These are phyloP conservation scores for Debaryomyces psychrophilus DNA, from an alignment of 1,139 yeast species.

Conservation along the genomic window DNA sequence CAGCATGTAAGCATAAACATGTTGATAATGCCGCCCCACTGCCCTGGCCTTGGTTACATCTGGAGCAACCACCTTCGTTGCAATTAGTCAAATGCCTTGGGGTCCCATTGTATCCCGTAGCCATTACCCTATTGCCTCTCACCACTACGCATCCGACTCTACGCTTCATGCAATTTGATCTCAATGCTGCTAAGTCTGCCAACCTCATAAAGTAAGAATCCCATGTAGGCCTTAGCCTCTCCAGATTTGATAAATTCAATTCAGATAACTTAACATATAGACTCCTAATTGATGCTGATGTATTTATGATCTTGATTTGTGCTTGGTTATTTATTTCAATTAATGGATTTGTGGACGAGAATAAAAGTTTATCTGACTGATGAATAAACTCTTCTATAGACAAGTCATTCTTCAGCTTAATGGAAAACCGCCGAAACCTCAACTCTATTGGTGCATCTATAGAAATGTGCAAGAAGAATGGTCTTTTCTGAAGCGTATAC, in stretches of 20 bases:
- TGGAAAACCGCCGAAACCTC: slow-evolving; percentile 53
- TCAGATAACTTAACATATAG: slow-evolving; percentile 55
- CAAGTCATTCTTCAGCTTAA: slow-evolving; percentile 22
- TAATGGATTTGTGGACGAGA: slow-evolving; percentile 38
- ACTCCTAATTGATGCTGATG: slow-evolving; percentile 49
- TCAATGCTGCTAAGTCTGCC: slow-evolving; percentile 88
- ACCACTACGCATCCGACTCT: slow-evolving; percentile 96
- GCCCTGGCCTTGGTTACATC: slow-evolving; percentile 79
- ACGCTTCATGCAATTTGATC: slow-evolving; percentile 96
- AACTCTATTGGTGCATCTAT: slow-evolving; percentile 72
- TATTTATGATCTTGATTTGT: slow-evolving; percentile 63
- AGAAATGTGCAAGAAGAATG: slow-evolving; percentile 81
- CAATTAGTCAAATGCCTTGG: slow-evolving; percentile 88
- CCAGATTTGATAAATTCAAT: slow-evolving; percentile 55
- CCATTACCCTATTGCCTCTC: slow-evolving; percentile 80
- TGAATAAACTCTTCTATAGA: slow-evolving; percentile 48
- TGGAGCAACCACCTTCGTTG: slow-evolving; percentile 90
- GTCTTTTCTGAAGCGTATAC: slow-evolving; percentile 63
- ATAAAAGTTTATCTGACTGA: slow-evolving; percentile 49
- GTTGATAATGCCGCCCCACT: slow-evolving; percentile 65
- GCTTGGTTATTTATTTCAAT: slow-evolving; percentile 60
- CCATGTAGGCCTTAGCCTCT: slow-evolving; percentile 91
- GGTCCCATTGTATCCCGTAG: slow-evolving; percentile 98
- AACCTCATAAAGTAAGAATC: slow-evolving; percentile 92
- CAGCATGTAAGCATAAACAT: slow-evolving; percentile 94